These are phyloP conservation scores for Suhomyces wounanorum DNA, from an alignment of 1,139 yeast genomes.

Conservation along the genomic window DNA sequence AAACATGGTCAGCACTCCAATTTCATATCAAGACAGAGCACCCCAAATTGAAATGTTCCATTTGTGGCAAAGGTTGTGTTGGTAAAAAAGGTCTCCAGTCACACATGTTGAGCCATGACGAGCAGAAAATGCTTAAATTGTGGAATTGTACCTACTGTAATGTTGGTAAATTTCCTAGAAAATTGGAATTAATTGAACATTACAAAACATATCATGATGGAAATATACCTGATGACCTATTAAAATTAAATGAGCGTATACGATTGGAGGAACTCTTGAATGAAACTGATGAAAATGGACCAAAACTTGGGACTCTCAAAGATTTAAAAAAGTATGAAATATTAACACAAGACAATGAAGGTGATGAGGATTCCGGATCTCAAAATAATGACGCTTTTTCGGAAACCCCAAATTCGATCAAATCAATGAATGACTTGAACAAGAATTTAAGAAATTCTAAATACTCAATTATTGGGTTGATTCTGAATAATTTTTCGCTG, in stretches of 20 bases:
- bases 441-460: conserved; percentile 22
- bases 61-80: conserved; percentile 74
- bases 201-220: conserved; percentile 49
- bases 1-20: conserved; percentile 78
- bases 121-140: conserved; percentile 47
- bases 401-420: conserved; percentile 24
- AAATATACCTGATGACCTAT: conserved; percentile 37
- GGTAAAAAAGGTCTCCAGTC: conserved; percentile 69
- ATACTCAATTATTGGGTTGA: conserved; percentile 35
- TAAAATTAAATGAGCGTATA: conserved; percentile 28
- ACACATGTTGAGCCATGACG: conserved; percentile 68
- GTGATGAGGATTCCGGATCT: conserved; percentile 16
- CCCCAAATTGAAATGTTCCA: conserved; percentile 63
- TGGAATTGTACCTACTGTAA: conserved; percentile 65
- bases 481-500: conserved; percentile 37
- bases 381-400: conserved; percentile 9
- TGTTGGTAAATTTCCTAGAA: conserved; percentile 37
- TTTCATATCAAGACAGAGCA: conserved; percentile 72
- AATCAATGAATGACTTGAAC: conserved; percentile 26
- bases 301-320: conserved; percentile 5
- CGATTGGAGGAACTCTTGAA: conserved; percentile 25
- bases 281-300: conserved; percentile 16
- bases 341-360: conserved; percentile 9
- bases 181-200: conserved; percentile 38
- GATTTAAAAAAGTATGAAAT: conserved; percentile 8